Evolutionary conservation across 495 filamentous ascomycete species (phyloP).

Genomic region (Neurospora tetraspora): DNA sequence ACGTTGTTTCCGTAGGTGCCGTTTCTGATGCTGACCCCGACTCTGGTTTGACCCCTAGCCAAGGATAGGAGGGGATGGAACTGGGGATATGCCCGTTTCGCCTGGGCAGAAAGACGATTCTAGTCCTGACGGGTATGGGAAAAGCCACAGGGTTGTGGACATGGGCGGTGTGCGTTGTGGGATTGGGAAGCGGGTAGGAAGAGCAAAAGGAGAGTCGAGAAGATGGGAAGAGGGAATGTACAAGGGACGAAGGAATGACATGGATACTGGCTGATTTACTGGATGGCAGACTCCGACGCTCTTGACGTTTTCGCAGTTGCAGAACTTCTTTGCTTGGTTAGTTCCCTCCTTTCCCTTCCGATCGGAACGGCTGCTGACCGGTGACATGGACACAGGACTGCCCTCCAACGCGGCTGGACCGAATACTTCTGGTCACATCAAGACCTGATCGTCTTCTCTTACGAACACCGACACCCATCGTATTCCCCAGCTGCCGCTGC

Average conservation of each 20-base stretch:
- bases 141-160: background rate
- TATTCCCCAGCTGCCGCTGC: background rate
- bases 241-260: background rate
- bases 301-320: constrained; percentile 50
- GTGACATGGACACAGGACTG: constrained; percentile 23
- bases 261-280: background rate
- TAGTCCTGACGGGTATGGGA: background rate
- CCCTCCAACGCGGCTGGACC: constrained; percentile 36
- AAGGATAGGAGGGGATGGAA: background rate
- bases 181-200: background rate
- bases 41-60: background rate
- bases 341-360: background rate
- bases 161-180: background rate
- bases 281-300: constrained; percentile 40
- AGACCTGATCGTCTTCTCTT: constrained; percentile 45
- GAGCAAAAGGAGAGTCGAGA: background rate
- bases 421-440: constrained; percentile 53
- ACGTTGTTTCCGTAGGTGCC: constrained; percentile 28
- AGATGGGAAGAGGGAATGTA: background rate
- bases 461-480: constrained; percentile 17
- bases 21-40: background rate
- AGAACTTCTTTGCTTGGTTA: constrained; percentile 45
- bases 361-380: background rate
- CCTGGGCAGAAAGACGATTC: too few relatives aligned
- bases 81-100: background rate